Conservation (phyloP, 768 basidiomycete genomes). For the Mycena rebaudengoi region DNA sequence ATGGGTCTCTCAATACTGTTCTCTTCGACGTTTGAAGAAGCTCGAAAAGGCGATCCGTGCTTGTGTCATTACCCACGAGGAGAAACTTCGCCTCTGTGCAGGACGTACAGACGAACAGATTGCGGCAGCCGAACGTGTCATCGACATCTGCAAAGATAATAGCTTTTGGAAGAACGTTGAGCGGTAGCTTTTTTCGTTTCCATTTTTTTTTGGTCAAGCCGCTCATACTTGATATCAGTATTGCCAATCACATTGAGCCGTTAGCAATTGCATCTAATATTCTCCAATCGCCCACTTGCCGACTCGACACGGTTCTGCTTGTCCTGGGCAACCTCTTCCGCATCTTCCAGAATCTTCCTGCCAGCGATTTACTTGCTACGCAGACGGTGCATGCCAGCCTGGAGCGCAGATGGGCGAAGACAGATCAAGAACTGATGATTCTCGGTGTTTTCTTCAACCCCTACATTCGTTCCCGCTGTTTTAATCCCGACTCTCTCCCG, state of each 20-base stretch:
- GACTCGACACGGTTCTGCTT: constrained; percentile 33
- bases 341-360: too few relatives aligned
- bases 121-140: constrained; percentile 4
- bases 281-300: constrained; percentile 19
- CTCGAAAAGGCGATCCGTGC: constrained; percentile 14
- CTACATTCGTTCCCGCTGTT: constrained; percentile 21
- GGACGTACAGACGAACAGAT: constrained; percentile 8
- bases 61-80: neutral
- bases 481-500: constrained; percentile 8
- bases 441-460: too few relatives aligned
- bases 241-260: too few relatives aligned
- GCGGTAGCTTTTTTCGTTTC: constrained; percentile 30
- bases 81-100: constrained; percentile 9
- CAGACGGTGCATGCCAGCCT: constrained; percentile 35
- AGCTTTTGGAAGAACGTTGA: constrained; percentile 35
- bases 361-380: constrained; percentile 25
- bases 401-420: constrained; percentile 43
- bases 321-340: constrained; percentile 34
- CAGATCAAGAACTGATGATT: too few relatives aligned
- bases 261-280: too few relatives aligned
- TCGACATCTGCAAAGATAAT: constrained; percentile 19
- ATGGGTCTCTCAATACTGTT: constrained; percentile 34
- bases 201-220: too few relatives aligned
- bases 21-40: constrained; percentile 17
- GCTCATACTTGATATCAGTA: too few relatives aligned